A percentile compares a stretch with the other conserved stretches of the same genome.
phyloP scores from a whole-genome alignment of 169 alveolate species.

The Neospora caninum region DNA sequence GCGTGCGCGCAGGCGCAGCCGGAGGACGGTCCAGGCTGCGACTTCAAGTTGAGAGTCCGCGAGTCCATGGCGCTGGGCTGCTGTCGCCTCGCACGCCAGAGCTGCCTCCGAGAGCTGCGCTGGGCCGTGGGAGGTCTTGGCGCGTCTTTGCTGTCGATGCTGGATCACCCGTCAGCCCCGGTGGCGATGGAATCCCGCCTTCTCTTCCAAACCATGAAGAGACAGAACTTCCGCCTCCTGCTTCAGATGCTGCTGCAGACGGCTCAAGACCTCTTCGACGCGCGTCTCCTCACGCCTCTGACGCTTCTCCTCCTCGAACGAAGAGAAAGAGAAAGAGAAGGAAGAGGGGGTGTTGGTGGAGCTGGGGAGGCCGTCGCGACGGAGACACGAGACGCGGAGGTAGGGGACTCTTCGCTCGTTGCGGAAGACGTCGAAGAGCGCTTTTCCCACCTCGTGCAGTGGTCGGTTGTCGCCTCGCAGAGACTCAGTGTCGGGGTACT shows the following conservation, averaged over 20 bases:
- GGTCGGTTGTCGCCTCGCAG: neutral
- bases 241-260: conserved; percentile 23
- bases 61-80: neutral
- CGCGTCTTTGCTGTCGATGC: neutral
- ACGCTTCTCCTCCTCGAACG: neutral
- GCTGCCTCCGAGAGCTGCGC: neutral
- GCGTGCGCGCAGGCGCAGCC: neutral
- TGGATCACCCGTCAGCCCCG: neutral
- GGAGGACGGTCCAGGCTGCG: neutral
- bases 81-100: neutral
- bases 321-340: no score
- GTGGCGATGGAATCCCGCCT: neutral
- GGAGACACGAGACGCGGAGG: no score
- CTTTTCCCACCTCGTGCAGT: neutral
- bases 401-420: neutral
- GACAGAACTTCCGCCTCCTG: neutral
- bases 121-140: neutral
- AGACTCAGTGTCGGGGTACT: neutral
- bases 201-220: neutral
- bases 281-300: neutral
- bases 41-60: neutral
- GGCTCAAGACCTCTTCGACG: conserved; percentile 10
- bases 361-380: no score
- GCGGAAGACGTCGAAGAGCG: neutral
- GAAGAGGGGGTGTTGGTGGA: no score